Base-by-base conservation (phyloP, 2,329 filamentous ascomycete genomes). In the Colletotrichum orbiculare region DNA sequence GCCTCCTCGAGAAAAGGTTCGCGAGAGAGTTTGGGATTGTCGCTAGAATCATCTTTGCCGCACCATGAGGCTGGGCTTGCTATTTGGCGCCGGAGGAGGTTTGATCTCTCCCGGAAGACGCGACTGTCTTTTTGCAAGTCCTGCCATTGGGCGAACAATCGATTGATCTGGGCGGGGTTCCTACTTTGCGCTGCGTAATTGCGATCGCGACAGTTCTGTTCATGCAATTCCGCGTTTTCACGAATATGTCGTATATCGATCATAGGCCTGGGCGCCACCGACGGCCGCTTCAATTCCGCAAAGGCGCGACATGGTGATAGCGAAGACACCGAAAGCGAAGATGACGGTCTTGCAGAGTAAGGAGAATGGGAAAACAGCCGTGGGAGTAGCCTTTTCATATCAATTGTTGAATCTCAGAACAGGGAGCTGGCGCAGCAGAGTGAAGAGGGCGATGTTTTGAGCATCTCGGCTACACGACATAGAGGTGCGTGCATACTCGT, bases 181-280 rank as follows among this genome's bases (percentile, higher is more conserved):
- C 77, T 72, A 42, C 85, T 80, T 68, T 87, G 85, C 34, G 76
- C 70, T 64, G 75, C 83, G 79, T 97, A 97, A 76, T 97, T 97
- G 70, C 96, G 89, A 70, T 94, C 90, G 65, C 91, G 76, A 78
- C 93, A 97, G 74, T 96, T 98, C 69, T 90, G 83, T 71, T 91
- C 86, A 82, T 97, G 92, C 13, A 96, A 84, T 12, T 90, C 87
- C 13, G 91, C 88, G 77, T 96, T 92, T 73, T 93, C 87, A 63
- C 94, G 94, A 76, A 99, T 97, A 79, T 96, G 91, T 76, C 93
- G 95, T 74, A 97, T 85, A 80, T 97, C 91, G 69, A 96, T 85
- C 50, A 86, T 86, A 34, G 92, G 88, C 75, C 93, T 95, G 10
- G 93, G 94, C 12, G 92, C 94, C 56, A 86, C 89, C 2, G 91